Evolutionary conservation across 2,329 filamentous ascomycete species (phyloP).

Genomic region (Curvularia sp.): DNA sequence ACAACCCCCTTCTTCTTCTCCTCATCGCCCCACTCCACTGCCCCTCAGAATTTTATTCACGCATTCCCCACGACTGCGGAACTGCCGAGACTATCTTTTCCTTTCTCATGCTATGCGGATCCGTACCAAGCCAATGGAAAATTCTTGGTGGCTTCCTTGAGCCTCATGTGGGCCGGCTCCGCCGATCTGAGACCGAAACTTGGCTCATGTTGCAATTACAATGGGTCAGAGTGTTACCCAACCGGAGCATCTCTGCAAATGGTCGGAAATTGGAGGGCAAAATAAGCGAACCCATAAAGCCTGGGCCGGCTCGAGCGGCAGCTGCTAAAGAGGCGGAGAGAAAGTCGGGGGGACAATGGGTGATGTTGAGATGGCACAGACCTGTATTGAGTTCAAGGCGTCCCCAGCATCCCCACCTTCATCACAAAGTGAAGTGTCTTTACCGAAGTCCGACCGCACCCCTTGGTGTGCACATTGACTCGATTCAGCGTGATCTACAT

Average conservation of each 20-base stretch:
- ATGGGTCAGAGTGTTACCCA: conserved; percentile 4
- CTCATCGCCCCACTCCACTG: conserved; percentile 11
- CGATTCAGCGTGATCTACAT: not conserved
- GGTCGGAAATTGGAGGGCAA: conserved; percentile 12
- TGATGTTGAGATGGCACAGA: conserved; percentile 22
- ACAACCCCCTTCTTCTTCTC: conserved; percentile 15
- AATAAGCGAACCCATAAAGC: conserved; percentile 10
- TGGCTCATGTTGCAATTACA: conserved; percentile 11
- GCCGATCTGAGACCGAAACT: conserved; percentile 16
- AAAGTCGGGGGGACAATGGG: conserved; percentile 10
- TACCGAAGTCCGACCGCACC: conserved; percentile 16
- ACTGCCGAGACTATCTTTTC: conserved; percentile 14
- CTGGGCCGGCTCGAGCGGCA: conserved; percentile 19
- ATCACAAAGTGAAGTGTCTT: conserved; percentile 12
- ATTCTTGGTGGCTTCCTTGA: conserved; percentile 21
- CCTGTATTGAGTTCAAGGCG: conserved; percentile 11
- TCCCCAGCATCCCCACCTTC: conserved; percentile 18
- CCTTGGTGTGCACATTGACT: conserved; percentile 7
- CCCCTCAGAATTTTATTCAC: conserved; percentile 12
- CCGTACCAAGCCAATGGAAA: conserved; percentile 12
- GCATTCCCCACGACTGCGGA: conserved; percentile 11
- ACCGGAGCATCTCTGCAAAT: conserved; percentile 1
- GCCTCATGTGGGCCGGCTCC: conserved; percentile 17
- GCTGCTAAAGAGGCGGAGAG: conserved; percentile 15
- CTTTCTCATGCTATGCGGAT: conserved; percentile 12